These are phyloP conservation scores for Sporothrix brunneoviolacea DNA, from an alignment of 2,329 filamentous ascomycete species.

Conservation along the genomic window DNA sequence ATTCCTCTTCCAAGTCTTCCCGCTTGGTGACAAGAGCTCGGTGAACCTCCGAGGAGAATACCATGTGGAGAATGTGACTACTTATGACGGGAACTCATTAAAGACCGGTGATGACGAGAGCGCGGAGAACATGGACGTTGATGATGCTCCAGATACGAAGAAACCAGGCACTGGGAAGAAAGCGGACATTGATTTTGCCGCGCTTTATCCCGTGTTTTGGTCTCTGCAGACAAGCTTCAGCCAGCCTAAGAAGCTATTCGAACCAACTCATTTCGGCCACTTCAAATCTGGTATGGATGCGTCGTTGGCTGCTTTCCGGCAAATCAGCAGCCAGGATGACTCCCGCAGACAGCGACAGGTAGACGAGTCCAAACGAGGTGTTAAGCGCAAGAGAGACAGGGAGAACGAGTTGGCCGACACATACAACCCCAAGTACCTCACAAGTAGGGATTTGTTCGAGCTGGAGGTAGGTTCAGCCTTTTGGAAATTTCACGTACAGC, in stretches of 20 bases:
- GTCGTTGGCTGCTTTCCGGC: constrained; percentile 50
- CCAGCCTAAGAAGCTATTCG: constrained; percentile 77
- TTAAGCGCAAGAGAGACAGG: constrained; percentile 64
- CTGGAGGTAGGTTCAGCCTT: constrained; percentile 75
- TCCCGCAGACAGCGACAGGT: constrained; percentile 39
- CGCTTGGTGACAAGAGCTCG: constrained; percentile 90
- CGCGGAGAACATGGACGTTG: constrained; percentile 17
- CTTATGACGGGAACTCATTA: constrained; percentile 56
- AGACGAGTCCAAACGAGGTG: constrained; percentile 57
- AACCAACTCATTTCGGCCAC: constrained; percentile 61
- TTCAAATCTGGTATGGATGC: constrained; percentile 74
- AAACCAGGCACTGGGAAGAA: constrained; percentile 36
- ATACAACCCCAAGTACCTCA: constrained; percentile 97
- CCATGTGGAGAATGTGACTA: constrained; percentile 89
- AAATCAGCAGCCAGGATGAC: constrained; percentile 43
- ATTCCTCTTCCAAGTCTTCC: constrained; percentile 97
- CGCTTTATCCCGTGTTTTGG: constrained; percentile 90
- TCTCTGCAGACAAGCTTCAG: constrained; percentile 87
- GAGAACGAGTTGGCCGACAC: constrained; percentile 55
- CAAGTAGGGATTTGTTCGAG: constrained; percentile 92
- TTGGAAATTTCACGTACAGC: too few relatives aligned
- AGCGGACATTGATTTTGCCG: constrained; percentile 32
- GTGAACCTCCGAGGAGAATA: constrained; percentile 96
- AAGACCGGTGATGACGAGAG: constrained; percentile 24
- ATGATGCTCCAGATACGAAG: constrained; percentile 28